phyloP scores from a whole-genome alignment of 2,329 filamentous ascomycete genomes.

The Albophoma yamanashiensis region DNA sequence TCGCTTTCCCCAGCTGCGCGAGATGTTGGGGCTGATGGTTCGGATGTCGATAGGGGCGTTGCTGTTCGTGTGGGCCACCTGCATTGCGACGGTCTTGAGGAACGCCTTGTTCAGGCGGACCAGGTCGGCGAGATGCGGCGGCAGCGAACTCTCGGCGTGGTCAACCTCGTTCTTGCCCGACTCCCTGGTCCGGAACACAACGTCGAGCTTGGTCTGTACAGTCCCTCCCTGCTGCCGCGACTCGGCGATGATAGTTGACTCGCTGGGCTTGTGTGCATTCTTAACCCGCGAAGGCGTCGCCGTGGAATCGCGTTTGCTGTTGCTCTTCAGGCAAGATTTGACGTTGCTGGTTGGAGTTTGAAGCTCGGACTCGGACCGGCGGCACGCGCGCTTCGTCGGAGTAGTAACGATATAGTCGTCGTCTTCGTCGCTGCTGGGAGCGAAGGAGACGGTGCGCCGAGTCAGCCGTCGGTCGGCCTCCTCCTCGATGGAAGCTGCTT shows the following conservation, averaged over 20 bases:
- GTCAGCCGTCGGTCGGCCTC: constrained; percentile 13
- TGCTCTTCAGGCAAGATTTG: constrained; percentile 5
- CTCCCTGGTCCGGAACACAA: constrained; percentile 13
- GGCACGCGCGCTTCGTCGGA: constrained; percentile 17
- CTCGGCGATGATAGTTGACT: constrained; percentile 19
- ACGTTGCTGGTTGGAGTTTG: background rate
- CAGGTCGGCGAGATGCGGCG: constrained; percentile 45
- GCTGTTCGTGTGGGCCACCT: constrained; percentile 58
- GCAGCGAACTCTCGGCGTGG: constrained; percentile 23
- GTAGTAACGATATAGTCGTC: background rate
- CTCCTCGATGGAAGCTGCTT: constrained; percentile 16
- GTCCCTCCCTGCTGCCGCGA: constrained; percentile 16
- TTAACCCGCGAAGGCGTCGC: constrained; percentile 16
- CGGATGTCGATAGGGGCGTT: constrained; percentile 53
- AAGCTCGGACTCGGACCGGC: constrained; percentile 12
- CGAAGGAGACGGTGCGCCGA: constrained; percentile 18
- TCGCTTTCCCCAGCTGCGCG: constrained; percentile 63
- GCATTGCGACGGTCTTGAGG: constrained; percentile 55
- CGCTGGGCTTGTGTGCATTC: constrained; percentile 17
- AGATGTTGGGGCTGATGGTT: constrained; percentile 49
- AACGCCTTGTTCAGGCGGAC: constrained; percentile 56
- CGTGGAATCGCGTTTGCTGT: constrained; percentile 21
- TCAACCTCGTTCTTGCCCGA: constrained; percentile 10
- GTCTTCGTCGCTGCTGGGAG: constrained; percentile 23
- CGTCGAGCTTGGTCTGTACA: constrained; percentile 27